A percentile compares a stretch with the other conserved stretches of the same genome.
phyloP scores from a whole-genome alignment of 345 rosid genomes.

The Gossypium herbaceum region DNA sequence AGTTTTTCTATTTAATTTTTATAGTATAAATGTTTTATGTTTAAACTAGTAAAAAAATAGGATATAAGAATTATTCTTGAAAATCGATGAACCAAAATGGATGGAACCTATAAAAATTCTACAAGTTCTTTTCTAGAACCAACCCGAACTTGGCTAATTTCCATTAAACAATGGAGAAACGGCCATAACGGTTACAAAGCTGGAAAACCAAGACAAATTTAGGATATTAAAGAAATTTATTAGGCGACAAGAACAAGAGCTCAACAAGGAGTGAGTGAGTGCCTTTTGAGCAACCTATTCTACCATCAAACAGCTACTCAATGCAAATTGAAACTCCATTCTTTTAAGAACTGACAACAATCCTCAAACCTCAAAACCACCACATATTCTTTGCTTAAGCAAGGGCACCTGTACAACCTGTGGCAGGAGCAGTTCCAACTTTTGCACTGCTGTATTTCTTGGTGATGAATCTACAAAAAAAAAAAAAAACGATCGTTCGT shows the following conservation, averaged over 20 bases:
- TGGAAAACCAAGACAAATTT: background rate
- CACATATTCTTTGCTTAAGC: conserved; percentile 33
- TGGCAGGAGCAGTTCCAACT: conserved; percentile 64
- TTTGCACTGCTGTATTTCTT: conserved; percentile 68
- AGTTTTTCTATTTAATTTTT: too few relatives aligned
- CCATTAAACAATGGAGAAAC: background rate
- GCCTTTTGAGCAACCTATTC: conserved; percentile 14
- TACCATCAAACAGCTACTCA: conserved; percentile 7
- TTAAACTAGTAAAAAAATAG: too few relatives aligned
- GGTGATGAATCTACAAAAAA: conserved; percentile 68
- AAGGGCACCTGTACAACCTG: conserved; percentile 64
- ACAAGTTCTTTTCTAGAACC: too few relatives aligned
- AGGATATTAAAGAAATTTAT: conserved; percentile 7
- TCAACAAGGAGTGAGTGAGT: background rate
- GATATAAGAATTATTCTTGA: too few relatives aligned
- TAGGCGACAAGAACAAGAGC: conserved; percentile 1
- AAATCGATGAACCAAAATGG: too few relatives aligned
- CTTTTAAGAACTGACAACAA: conserved; percentile 4
- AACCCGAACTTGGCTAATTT: background rate
- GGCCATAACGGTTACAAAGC: background rate
- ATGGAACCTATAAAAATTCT: too few relatives aligned
- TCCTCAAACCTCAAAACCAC: background rate
- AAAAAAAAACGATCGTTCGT: background rate
- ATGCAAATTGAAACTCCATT: conserved; percentile 3
- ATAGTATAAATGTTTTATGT: too few relatives aligned